Evolutionary conservation across 768 basidiomycete species (phyloP), one percentile per base, ranked within the genome.

Genomic region (Boletus subparvulus): DNA sequence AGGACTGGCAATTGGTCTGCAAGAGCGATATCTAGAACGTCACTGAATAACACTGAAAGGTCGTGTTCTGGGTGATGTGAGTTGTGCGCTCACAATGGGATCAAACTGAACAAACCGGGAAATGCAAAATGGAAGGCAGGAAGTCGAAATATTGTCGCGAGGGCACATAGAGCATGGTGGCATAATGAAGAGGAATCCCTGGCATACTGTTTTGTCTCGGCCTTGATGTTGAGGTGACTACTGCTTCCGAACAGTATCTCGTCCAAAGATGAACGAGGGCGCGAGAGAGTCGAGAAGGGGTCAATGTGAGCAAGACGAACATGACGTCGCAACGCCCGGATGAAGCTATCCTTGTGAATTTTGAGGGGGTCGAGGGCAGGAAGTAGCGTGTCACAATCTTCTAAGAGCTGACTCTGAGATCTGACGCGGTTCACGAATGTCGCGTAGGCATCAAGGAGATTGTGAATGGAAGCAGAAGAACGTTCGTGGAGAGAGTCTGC

Each of bases 401-500:
- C 61, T 19, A 62, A 55, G 55, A 28, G 24, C 16, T 44, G 53
- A 8, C 43, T 41, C 6, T 64, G 59, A 11, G 62, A 59, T 39
- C 69, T 74, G 52, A 87, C 69, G 28, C 81, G 77, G 30, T 69
- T 67, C 0, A 78, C 77, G 42, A 88, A 74, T 0, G 77, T 73
- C 59, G 70, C 74, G 62, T 88, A 88, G 12, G 87, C 84, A 64
- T 89, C 85, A 40, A 78, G 71, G 56, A 88, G 70, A 67, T 85
- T 84, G 61, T 84, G 82, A 28, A 73, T 54, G 1, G 79, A 74
- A n/a, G 81, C 68, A 33, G 67, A 59, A 8, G 72, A 69, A 2
- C 67, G 65, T 26, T 78, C 73, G n/a, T 72, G 65, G 26, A 77
- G 60, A 4, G 83, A 82, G 56, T 78, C 77, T 10, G 75, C 51